These are phyloP conservation scores for Euclidium syriacum DNA, from an alignment of 345 rosid species.

Conservation along the genomic window DNA sequence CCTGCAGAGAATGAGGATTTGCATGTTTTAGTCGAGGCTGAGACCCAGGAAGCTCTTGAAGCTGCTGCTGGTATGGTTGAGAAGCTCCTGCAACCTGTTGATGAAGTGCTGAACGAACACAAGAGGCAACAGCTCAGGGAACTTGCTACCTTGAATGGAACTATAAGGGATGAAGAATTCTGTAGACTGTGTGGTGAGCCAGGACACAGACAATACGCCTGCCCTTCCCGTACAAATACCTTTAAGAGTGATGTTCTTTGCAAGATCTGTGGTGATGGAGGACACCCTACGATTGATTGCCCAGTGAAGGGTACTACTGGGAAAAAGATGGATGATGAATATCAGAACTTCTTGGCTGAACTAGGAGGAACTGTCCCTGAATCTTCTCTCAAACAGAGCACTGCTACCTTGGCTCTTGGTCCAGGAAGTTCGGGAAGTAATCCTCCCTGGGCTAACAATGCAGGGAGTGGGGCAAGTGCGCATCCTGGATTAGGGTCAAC, in stretches of 20 bases:
- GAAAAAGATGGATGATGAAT: conserved; percentile 99
- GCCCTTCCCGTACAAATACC: conserved; percentile 88
- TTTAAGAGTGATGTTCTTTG: conserved; percentile 97
- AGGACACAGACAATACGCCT: conserved; percentile 85
- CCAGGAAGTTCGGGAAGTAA: conserved; percentile 62
- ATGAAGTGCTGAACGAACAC: conserved; percentile 94
- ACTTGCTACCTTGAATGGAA: conserved; percentile 95
- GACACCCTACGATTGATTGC: conserved; percentile 98
- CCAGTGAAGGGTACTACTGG: conserved; percentile 90
- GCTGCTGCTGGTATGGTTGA: conserved; percentile 98
- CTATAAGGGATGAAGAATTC: conserved; percentile 94
- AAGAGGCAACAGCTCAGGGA: conserved; percentile 98
- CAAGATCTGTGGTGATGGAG: conserved; percentile 98
- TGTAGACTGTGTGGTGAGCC: conserved; percentile 95
- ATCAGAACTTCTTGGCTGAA: conserved; percentile 94
- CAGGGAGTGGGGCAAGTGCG: conserved; percentile 48
- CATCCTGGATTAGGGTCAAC: conserved; percentile 87
- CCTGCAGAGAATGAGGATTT: conserved; percentile 94
- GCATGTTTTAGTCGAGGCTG: conserved; percentile 98
- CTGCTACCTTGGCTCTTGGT: conserved; percentile 57
- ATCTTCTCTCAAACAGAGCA: conserved; percentile 65
- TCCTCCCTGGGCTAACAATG: conserved; percentile 86
- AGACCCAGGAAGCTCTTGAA: conserved; percentile 80
- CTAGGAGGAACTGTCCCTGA: conserved; percentile 89
- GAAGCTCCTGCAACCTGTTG: conserved; percentile 95